Conservation (phyloP, 192 early-diverging fungal species). For the Physocladia obscura region DNA sequence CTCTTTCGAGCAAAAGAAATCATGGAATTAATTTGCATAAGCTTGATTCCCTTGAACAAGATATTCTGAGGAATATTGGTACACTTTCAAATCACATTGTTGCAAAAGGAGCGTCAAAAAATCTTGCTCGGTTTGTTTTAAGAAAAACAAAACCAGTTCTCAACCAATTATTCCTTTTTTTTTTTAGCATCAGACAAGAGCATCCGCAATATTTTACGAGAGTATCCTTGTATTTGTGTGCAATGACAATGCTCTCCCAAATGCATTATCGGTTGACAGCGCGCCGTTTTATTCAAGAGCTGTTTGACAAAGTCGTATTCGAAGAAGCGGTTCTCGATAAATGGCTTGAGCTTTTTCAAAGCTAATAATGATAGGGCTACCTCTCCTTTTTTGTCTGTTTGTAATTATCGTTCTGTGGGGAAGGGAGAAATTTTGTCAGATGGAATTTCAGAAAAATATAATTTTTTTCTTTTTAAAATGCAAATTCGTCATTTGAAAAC, state of each 20-base stretch:
- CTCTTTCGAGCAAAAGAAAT: neutral
- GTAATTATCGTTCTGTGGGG: too few species aligned
- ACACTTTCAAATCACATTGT: slow-evolving; percentile 83
- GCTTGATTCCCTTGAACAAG: slow-evolving; percentile 52
- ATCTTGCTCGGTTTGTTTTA: slow-evolving; percentile 42
- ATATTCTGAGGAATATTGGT: slow-evolving; percentile 70
- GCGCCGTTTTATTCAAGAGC: slow-evolving; percentile 69
- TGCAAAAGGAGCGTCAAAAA: slow-evolving; percentile 72
- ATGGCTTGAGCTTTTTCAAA: neutral
- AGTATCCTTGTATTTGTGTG: slow-evolving; percentile 58
- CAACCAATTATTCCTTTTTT: neutral
- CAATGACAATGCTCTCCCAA: slow-evolving; percentile 57
- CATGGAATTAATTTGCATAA: neutral
- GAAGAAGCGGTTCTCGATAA: slow-evolving; percentile 23
- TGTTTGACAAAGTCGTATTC: slow-evolving; percentile 72
- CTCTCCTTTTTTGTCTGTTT: too few species aligned
- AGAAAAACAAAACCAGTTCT: neutral
- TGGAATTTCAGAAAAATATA: too few species aligned
- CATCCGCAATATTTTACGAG: slow-evolving; percentile 60
- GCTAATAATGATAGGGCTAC: too few species aligned
- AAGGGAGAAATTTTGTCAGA: too few species aligned
- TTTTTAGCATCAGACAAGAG: slow-evolving; percentile 57
- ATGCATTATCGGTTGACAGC: slow-evolving; percentile 75
- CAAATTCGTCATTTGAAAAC: slow-evolving; percentile 57
- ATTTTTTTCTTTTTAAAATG: too few species aligned